Conservation (phyloP, 345 rosid genomes). For the Hevea brasiliensis region DNA sequence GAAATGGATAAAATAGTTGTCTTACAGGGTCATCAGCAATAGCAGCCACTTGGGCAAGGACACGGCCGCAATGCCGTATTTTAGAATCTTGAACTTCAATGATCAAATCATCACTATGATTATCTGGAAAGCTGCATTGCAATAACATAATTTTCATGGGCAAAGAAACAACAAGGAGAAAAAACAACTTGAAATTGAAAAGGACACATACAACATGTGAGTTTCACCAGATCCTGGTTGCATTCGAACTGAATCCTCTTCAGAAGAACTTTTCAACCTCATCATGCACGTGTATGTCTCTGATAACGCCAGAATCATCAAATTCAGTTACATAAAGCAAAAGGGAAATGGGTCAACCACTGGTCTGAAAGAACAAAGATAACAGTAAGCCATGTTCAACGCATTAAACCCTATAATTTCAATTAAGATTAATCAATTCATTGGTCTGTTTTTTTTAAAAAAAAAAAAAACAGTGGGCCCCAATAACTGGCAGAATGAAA, state of each 20-base stretch:
- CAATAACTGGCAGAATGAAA: background rate
- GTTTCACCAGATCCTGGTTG: constrained; percentile 31
- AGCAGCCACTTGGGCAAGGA: constrained; percentile 25
- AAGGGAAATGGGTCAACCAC: background rate
- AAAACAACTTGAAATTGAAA: background rate
- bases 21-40: constrained; percentile 34
- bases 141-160: background rate
- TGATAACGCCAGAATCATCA: constrained; percentile 4
- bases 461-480: too few relatives aligned
- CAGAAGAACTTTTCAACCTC: constrained; percentile 28
- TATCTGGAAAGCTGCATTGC: constrained; percentile 24
- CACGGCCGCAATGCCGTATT: constrained; percentile 25
- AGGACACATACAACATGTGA: constrained; percentile 27
- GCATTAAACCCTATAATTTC: background rate
- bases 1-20: background rate
- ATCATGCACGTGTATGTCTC: constrained; percentile 28
- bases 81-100: constrained; percentile 30
- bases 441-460: too few relatives aligned
- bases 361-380: background rate
- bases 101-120: constrained; percentile 30
- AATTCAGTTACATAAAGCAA: background rate
- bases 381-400: background rate
- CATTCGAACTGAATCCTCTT: constrained; percentile 28
- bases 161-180: background rate
- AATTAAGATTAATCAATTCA: background rate